Evolutionary conservation across 768 basidiomycete genomes (phyloP).

Genomic region (Leccinum broughii): DNA sequence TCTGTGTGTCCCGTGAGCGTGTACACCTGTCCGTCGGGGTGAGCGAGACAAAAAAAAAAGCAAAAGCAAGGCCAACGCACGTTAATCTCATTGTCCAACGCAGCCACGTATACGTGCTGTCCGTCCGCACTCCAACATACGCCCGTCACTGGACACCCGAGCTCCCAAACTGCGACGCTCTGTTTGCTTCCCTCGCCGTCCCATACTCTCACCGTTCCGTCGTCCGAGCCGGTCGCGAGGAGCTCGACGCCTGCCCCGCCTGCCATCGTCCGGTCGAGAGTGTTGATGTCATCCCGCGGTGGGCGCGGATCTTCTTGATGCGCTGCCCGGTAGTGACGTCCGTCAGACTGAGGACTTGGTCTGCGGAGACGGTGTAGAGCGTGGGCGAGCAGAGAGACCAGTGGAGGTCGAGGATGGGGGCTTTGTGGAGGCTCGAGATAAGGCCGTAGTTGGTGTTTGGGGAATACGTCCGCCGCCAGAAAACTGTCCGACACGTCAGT

Average conservation of each 20-base stretch:
- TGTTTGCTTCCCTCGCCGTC: constrained; percentile 78
- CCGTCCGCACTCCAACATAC: constrained; percentile 93
- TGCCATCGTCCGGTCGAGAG: constrained; percentile 83
- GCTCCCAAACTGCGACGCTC: constrained; percentile 56
- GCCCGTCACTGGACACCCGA: constrained; percentile 72
- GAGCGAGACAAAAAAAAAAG: too few species aligned
- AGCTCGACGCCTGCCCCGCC: constrained; percentile 84
- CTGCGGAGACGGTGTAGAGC: constrained; percentile 86
- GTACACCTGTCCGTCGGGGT: constrained; percentile 52
- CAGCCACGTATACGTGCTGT: constrained; percentile 84
- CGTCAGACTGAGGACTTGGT: constrained; percentile 75
- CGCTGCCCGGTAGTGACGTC: constrained; percentile 86
- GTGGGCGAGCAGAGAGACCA: constrained; percentile 77
- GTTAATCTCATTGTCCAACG: constrained; percentile 95
- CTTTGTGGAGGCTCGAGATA: constrained; percentile 80
- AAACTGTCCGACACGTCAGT: constrained; percentile 43
- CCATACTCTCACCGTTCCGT: constrained; percentile 91
- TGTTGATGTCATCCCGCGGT: constrained; percentile 85
- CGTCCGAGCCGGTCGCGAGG: constrained; percentile 86
- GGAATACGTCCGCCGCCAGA: constrained; percentile 88
- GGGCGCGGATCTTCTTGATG: constrained; percentile 78
- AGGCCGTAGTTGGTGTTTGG: constrained; percentile 94
- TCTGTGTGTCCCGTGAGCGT: constrained; percentile 84
- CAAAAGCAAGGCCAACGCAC: constrained; percentile 46
- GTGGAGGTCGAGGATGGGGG: constrained; percentile 89